phyloP scores from a whole-genome alignment of 768 basidiomycete species.

The Termitomyces sp. region DNA sequence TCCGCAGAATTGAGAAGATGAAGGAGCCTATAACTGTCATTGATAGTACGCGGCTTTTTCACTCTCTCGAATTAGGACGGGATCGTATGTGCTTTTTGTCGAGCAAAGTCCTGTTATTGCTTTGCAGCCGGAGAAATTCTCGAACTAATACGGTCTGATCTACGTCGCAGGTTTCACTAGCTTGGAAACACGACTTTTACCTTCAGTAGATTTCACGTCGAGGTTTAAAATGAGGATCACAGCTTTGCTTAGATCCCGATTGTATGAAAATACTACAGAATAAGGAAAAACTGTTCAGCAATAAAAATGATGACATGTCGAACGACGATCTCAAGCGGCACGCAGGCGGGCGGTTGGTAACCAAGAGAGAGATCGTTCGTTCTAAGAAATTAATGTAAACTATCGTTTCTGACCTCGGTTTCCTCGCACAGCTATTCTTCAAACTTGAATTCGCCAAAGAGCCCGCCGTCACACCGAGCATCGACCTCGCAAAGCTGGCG shows the following conservation, averaged over 20 bases:
- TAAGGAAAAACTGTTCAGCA: too few species aligned
- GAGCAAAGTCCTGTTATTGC: not conserved
- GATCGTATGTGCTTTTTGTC: conserved; percentile 59
- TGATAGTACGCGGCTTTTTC: conserved; percentile 65
- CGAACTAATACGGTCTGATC: conserved; percentile 48
- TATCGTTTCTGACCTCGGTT: not conserved
- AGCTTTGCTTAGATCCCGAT: too few species aligned
- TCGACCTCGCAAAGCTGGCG: conserved; percentile 88
- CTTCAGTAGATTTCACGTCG: too few species aligned
- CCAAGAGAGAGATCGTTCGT: conserved; percentile 72
- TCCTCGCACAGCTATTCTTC: conserved; percentile 73
- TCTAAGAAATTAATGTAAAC: conserved; percentile 83
- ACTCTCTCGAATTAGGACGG: conserved; percentile 57
- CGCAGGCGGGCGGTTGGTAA: conserved; percentile 84
- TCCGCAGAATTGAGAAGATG: conserved; percentile 61
- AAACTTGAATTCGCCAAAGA: conserved; percentile 63
- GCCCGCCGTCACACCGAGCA: conserved; percentile 72
- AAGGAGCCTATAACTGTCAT: conserved; percentile 69
- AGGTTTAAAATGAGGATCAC: too few species aligned
- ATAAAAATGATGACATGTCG: conserved; percentile 72
- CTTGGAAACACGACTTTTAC: conserved; percentile 90
- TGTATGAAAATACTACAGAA: too few species aligned
- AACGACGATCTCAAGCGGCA: conserved; percentile 81
- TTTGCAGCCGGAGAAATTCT: conserved; percentile 60
- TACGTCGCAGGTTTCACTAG: conserved; percentile 84